Evolutionary conservation across 148 eudicot species (phyloP).

Genomic region (Heliosperma pusillum): DNA sequence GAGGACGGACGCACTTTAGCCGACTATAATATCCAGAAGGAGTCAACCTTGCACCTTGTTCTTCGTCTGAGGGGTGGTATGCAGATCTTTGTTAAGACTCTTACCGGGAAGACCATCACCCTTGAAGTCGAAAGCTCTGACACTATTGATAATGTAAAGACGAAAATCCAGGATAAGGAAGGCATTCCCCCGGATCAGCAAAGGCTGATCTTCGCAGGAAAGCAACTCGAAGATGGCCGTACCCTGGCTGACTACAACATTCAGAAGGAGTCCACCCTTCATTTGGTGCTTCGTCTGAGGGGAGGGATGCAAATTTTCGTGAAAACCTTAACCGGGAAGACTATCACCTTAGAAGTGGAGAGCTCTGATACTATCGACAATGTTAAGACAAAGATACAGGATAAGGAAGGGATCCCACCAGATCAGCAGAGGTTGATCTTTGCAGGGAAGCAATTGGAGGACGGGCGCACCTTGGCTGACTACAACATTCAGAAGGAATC

Average conservation of each 20-base stretch:
- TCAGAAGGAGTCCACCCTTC: slow-evolving; percentile 3
- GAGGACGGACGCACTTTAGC: background rate
- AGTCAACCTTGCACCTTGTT: background rate
- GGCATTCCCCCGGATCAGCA: background rate
- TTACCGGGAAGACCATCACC: background rate
- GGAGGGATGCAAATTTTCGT: background rate
- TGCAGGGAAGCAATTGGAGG: background rate
- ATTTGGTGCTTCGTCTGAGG: background rate
- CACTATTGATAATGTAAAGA: background rate
- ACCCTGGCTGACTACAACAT: background rate
- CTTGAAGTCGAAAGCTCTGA: background rate
- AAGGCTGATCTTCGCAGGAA: background rate
- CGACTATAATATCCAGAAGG: background rate
- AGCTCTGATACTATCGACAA: background rate
- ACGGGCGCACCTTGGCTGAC: slow-evolving; percentile 4
- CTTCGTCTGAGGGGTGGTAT: background rate
- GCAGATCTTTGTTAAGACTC: background rate
- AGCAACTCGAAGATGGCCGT: background rate
- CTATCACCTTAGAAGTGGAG: background rate
- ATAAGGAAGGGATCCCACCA: slow-evolving; percentile 5
- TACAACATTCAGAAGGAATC: slow-evolving; percentile 5
- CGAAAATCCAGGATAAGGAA: background rate
- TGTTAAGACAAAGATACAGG: background rate
- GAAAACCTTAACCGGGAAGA: background rate
- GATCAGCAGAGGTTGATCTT: slow-evolving; percentile 10